Conservation (phyloP, 495 filamentous ascomycete genomes). For the Aspergillus kassunensis region DNA sequence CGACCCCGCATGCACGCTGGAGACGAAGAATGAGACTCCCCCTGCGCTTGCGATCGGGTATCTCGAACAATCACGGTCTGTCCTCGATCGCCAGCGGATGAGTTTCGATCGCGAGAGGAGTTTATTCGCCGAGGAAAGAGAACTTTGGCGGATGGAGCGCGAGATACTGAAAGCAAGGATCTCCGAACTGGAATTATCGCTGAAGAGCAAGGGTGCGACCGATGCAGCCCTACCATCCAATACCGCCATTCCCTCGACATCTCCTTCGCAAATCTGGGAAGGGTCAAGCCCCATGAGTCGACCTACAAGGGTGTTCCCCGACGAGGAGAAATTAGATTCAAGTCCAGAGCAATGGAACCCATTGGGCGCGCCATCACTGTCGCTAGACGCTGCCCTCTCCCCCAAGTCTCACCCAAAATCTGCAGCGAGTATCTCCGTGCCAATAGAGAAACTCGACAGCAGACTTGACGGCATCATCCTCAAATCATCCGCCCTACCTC, state of each 20-base stretch:
- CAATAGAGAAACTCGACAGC: slow-evolving; percentile 47
- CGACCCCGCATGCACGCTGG: slow-evolving; percentile 8
- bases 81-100: slow-evolving; percentile 39
- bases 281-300: slow-evolving; percentile 35
- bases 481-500: slow-evolving; percentile 44
- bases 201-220: slow-evolving; percentile 22
- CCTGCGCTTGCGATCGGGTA: slow-evolving; percentile 28
- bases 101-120: slow-evolving; percentile 36
- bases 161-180: slow-evolving; percentile 35
- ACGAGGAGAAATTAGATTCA: slow-evolving; percentile 27
- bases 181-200: slow-evolving; percentile 32
- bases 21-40: slow-evolving; percentile 10
- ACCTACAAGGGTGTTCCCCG: slow-evolving; percentile 43
- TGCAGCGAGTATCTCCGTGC: slow-evolving; percentile 29
- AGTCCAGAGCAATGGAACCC: slow-evolving; percentile 24
- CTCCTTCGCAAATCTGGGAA: slow-evolving; percentile 38
- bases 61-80: slow-evolving; percentile 37
- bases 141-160: slow-evolving; percentile 42
- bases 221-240: slow-evolving; percentile 8
- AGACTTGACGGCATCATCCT: slow-evolving; percentile 46
- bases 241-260: background rate
- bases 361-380: slow-evolving; percentile 21
- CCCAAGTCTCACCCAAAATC: slow-evolving; percentile 29
- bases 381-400: slow-evolving; percentile 43
- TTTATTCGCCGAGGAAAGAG: slow-evolving; percentile 39